Conservation (phyloP, 2,329 filamentous ascomycete genomes). For the Polytolypa hystricis region DNA sequence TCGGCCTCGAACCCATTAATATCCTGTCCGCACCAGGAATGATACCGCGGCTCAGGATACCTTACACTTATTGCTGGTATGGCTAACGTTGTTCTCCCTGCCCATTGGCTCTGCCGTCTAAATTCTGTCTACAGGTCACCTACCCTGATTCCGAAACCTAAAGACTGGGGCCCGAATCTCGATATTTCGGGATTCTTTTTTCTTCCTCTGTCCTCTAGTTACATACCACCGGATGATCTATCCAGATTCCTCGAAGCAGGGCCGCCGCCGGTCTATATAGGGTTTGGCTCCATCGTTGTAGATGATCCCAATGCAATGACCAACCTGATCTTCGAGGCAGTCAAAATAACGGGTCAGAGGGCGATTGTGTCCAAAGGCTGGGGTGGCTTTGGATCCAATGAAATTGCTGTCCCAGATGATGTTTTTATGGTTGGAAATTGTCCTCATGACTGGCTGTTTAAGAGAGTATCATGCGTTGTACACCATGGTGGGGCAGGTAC, state of each 20-base stretch:
- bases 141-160: slow-evolving; percentile 64
- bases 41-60: slow-evolving; percentile 61
- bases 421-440: slow-evolving; percentile 77
- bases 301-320: slow-evolving; percentile 65
- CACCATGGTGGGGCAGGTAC: slow-evolving; percentile 85
- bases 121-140: slow-evolving; percentile 44
- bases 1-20: slow-evolving; percentile 67
- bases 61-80: slow-evolving; percentile 83
- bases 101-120: neutral
- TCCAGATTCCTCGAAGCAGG: slow-evolving; percentile 56
- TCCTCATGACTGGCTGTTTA: slow-evolving; percentile 83
- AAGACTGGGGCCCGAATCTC: slow-evolving; percentile 63
- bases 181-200: slow-evolving; percentile 69
- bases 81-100: slow-evolving; percentile 8
- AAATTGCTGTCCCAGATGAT: slow-evolving; percentile 57
- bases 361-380: slow-evolving; percentile 80
- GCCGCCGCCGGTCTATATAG: slow-evolving; percentile 66
- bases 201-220: slow-evolving; percentile 55
- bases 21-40: slow-evolving; percentile 75
- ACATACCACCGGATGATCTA: slow-evolving; percentile 54
- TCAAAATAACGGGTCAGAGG: slow-evolving; percentile 55
- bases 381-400: slow-evolving; percentile 69
- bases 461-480: slow-evolving; percentile 68
- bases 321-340: slow-evolving; percentile 58
- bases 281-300: slow-evolving; percentile 73